Evolutionary conservation across 2,329 filamentous ascomycete species (phyloP), one percentile per base, ranked within the genome.

Genomic region (Stagonosporopsis rhizophila): DNA sequence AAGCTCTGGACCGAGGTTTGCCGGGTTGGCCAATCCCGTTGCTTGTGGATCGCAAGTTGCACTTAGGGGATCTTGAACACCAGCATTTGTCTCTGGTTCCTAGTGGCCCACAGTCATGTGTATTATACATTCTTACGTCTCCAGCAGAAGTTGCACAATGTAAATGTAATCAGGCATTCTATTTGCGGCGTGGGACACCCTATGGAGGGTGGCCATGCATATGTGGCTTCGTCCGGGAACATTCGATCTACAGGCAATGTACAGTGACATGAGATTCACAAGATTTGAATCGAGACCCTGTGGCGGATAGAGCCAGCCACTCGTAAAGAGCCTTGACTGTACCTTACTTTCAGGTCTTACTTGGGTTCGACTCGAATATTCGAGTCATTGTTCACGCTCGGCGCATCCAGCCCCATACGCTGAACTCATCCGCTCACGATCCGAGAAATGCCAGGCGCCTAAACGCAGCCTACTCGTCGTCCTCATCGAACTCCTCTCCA

Each of bases 401-500:
- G 4, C 14, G 35, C n/a, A 38, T 15, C 12, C 15, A 35, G 32
- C 35, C 38, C 27, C 12, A 41, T 8, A 17, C n/a, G 20, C 30
- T 35, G 8, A 19, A 23, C 15, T 14, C 6, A 15, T 8, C 22
- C 27, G n/a, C 8, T n/a, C 14, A 38, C 12, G 22, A 19, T 12
- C 15, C 22, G 4, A 25, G 25, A 28, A 23, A 15, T 15, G 7
- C 12, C 9, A 6, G 14, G 6, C 17, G n/a, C n/a, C 4, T 28
- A 25, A 11, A 4, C 3, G 5, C 11, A 25, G 12, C 14, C 23
- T 25, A 56, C 27, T 69, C 66, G 53, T 67, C 66, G 12, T 38
- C 58, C 40, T 73, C 30, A 3, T 69, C 73, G 66, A 77, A 75
- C 49, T 73, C 74, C 9, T 65, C 67, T 1, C 76, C 76, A 50